phyloP scores from a whole-genome alignment of 73 alveolate genomes.

The Symbiodinium natans region DNA sequence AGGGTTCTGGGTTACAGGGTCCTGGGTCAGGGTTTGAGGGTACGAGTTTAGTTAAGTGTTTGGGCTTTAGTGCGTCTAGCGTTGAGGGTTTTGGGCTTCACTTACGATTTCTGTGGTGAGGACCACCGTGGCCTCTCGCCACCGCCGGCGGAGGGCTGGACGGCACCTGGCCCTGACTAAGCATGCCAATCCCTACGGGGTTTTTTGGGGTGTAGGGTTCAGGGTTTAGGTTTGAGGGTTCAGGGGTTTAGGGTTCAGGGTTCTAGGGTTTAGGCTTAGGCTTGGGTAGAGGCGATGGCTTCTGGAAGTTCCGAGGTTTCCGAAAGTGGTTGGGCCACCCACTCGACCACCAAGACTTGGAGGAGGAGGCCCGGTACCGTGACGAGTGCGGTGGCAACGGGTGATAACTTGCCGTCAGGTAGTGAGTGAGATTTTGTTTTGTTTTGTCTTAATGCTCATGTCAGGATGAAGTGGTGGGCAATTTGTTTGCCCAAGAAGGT shows the following conservation, averaged over 20 bases:
- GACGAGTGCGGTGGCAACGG: too few relatives aligned
- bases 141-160: constrained; percentile 51
- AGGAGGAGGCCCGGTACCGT: not conserved
- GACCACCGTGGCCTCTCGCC: constrained; percentile 41
- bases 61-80: not conserved
- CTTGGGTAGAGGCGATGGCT: too few relatives aligned
- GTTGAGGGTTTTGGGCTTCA: too few relatives aligned
- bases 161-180: not conserved
- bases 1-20: too few relatives aligned
- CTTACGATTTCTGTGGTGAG: not conserved
- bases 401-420: too few relatives aligned
- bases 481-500: too few relatives aligned
- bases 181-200: too few relatives aligned
- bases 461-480: too few relatives aligned
- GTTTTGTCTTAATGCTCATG: too few relatives aligned
- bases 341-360: constrained; percentile 10
- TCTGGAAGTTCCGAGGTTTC: not conserved
- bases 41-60: too few relatives aligned
- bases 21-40: too few relatives aligned
- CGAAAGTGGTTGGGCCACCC: constrained; percentile 56
- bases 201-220: not conserved
- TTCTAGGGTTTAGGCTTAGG: not conserved
- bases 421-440: too few relatives aligned
- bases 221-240: not conserved
- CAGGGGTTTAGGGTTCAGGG: not conserved